Base-by-base conservation (phyloP, 1,139 yeast genomes). In the Komagataea norvegica region DNA sequence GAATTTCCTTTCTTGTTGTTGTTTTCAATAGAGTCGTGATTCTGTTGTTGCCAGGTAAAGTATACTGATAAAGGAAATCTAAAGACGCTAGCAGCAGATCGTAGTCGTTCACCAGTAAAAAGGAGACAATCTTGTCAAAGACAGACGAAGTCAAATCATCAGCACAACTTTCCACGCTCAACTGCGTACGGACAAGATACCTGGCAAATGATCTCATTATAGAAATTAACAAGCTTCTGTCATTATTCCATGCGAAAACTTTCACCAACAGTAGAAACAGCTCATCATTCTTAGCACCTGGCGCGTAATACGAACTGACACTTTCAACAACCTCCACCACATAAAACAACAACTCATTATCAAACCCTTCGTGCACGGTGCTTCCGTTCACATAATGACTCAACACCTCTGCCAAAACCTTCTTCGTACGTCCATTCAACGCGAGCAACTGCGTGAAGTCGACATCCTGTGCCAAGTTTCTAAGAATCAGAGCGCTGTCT, bases 381-480 rank as follows among this genome's bases (percentile, higher is more conserved):
- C 32, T 19, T 9, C 30, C 33, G 6, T 29, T 21, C 5, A 27
- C 29, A 28, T 27, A 48, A 18, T 37, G 25, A 1, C 24, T 29
- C 27, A 52, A 33, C 4, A 51, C 40, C 9, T 48, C 57, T 24
- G 44, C 46, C 18, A 62, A 43, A 2, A 60, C 47, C 32, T 67
- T 66, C 51, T 74, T 76, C 33, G 80, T 68, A 23, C 59, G 57
- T 34, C 60, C 64, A 37, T 72, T 65, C 47, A 76, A 72, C 1
- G 93, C 84, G 44, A 91, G 63, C 60, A 80, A 72, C 56, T 84
- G 89, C 29, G 95, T 94, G 52, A 87, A 85, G 30, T 74, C 80
- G 13, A 85, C 74, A 55, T 87, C 96, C 56, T 91, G 93, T 2
- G 84, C 74, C 40, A 86, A 65, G 58, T 91, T 91, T 52, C 97